These are phyloP conservation scores for Elaeis oleifera DNA, from an alignment of 202 grass and related monocot genomes.

Conservation along the genomic window DNA sequence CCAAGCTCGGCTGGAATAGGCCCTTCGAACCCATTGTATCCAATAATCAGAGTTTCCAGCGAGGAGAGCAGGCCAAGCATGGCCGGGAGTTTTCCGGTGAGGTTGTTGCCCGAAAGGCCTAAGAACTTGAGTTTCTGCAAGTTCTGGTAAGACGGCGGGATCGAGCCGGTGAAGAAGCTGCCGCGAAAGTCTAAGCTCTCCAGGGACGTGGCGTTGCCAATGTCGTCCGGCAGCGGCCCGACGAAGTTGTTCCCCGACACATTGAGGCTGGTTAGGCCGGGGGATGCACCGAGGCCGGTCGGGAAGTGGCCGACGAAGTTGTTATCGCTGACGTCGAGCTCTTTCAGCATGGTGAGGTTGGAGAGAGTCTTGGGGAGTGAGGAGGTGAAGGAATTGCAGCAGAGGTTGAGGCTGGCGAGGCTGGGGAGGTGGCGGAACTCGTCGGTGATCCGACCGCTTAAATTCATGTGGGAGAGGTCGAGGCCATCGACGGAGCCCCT, in stretches of 20 bases:
- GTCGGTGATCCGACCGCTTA: constrained; percentile 55
- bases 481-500: constrained; percentile 58
- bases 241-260: constrained; percentile 89
- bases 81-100: constrained; percentile 57
- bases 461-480: constrained; percentile 63
- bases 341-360: constrained; percentile 38
- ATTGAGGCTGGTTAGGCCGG: constrained; percentile 46
- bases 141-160: constrained; percentile 51
- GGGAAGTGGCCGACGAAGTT: constrained; percentile 71
- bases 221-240: constrained; percentile 60
- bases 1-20: constrained; percentile 62
- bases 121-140: constrained; percentile 82
- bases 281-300: constrained; percentile 42
- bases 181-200: constrained; percentile 73
- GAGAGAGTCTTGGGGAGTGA: constrained; percentile 39
- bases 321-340: constrained; percentile 87
- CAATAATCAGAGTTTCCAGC: constrained; percentile 81
- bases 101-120: constrained; percentile 89
- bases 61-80: constrained; percentile 66
- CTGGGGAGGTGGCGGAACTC: constrained; percentile 46
- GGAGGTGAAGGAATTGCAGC: constrained; percentile 56
- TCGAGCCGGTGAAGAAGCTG: constrained; percentile 67
- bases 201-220: constrained; percentile 47
- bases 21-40: constrained; percentile 80
- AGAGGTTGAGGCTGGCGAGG: constrained; percentile 62